phyloP scores from a whole-genome alignment of 768 basidiomycete genomes.

The Obba rivulosa region DNA sequence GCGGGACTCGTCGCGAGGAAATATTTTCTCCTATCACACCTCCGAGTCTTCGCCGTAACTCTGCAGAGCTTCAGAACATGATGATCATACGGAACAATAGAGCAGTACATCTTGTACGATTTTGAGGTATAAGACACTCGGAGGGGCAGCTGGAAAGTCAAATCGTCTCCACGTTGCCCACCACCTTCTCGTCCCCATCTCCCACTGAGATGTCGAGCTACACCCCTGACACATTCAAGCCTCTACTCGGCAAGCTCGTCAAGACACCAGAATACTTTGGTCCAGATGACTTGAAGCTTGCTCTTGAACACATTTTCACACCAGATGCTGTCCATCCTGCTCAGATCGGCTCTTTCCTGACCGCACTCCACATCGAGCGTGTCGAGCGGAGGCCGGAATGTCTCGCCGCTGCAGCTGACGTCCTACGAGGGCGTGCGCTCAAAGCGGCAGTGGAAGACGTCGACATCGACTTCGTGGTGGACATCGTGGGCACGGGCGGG shows the following conservation, averaged over 20 bases:
- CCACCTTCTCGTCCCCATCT: neutral
- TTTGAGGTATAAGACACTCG: too few relatives aligned
- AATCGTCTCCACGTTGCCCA: too few relatives aligned
- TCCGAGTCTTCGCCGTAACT: too few relatives aligned
- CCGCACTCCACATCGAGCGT: conserved; percentile 75
- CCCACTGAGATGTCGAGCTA: conserved; percentile 19
- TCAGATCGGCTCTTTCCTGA: conserved; percentile 88
- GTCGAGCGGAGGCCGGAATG: conserved; percentile 73
- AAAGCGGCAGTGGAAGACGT: conserved; percentile 52
- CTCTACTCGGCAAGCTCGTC: conserved; percentile 70
- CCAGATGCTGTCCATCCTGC: conserved; percentile 57
- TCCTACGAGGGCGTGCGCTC: conserved; percentile 66
- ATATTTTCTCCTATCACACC: too few relatives aligned
- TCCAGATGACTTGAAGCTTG: conserved; percentile 62
- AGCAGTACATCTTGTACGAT: too few relatives aligned
- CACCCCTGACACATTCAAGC: conserved; percentile 60
- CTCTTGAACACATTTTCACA: conserved; percentile 71
- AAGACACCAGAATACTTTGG: conserved; percentile 81
- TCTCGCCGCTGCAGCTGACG: conserved; percentile 72
- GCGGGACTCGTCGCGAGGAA: too few relatives aligned
- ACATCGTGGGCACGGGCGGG: conserved; percentile 92
- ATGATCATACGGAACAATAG: too few relatives aligned
- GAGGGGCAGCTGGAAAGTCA: too few relatives aligned
- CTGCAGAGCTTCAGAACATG: too few relatives aligned
- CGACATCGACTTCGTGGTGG: conserved; percentile 61